Base-by-base conservation (phyloP, 2,329 filamentous ascomycete species). In the Calycina marina region DNA sequence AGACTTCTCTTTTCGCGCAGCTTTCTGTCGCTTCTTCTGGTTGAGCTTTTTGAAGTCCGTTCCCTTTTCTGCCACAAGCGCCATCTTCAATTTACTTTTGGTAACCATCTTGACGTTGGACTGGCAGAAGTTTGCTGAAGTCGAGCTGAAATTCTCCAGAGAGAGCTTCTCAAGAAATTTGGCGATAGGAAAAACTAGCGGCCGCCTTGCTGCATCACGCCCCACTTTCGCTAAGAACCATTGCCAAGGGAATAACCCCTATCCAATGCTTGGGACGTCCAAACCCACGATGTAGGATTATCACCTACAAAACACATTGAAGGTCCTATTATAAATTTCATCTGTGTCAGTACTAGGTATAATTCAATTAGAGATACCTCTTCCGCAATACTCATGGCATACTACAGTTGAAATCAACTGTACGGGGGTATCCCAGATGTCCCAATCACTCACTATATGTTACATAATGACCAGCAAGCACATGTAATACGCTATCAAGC, bases 51-150 rank as follows among this genome's bases (percentile, higher is more conserved):
- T 56, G 29, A 64, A 65, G 38, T 72, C 67, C 10, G 55, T 51
- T 27, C 65, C 62, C 50, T 72, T 69, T 30, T 73, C 63, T 25
- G 63, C 63, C 28, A 60, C 61, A 11, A 73, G 54, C 6, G 68
- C 68, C 50, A 64, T 53, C 52, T 64, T 67, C 33, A 72, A 55
- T 42, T 63, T 67, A 36, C 53, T 46, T 48, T 58, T 57, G 16
- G 40, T 51, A 32, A 50, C 46, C 51, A 54, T 54, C 25, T 37
- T 50, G 37, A 18, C 31, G 38, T 27, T 42, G 31, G 24, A 34
- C 25, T 30, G 8, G 20, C n/a, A 22, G 3, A 8, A 22, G n/a
- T 22, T 3, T n/a, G 20, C 20, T 9, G 8, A 9, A 22, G 20
- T 22, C n/a, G n/a, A n/a, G n/a, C n/a, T n/a, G n/a, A n/a, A n/a